Evolutionary conservation across 1,139 yeast species (phyloP).

Genomic region (Trichomonascaceae sp.): DNA sequence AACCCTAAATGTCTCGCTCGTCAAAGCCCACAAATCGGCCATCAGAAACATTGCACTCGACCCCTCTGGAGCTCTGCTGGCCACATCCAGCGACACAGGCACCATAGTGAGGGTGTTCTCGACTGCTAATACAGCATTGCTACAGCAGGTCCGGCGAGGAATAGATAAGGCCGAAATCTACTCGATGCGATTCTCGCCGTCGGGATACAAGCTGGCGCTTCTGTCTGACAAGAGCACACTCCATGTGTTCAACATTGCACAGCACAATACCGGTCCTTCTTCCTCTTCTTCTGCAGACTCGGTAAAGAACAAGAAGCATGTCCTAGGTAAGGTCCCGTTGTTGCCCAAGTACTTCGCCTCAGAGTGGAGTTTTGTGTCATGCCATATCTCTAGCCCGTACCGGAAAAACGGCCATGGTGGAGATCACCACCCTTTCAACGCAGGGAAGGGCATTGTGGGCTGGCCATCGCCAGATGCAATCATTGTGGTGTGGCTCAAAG

Average conservation of each 20-base stretch:
- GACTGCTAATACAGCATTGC: constrained; percentile 54
- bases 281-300: constrained; percentile 5
- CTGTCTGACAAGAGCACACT: constrained; percentile 80
- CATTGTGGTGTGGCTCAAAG: constrained; percentile 53
- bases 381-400: constrained; percentile 33
- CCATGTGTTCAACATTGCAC: constrained; percentile 53
- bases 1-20: constrained; percentile 36
- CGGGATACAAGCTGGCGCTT: constrained; percentile 65
- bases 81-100: constrained; percentile 81
- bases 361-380: constrained; percentile 80
- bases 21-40: constrained; percentile 70
- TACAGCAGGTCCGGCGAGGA: constrained; percentile 81
- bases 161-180: constrained; percentile 70
- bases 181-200: constrained; percentile 72
- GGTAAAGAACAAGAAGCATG: constrained; percentile 43
- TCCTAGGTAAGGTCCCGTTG: constrained; percentile 53
- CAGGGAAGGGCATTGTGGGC: constrained; percentile 46
- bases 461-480: constrained; percentile 65
- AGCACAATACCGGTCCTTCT: constrained; percentile 1
- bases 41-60: constrained; percentile 58
- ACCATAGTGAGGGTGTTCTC: constrained; percentile 74
- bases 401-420: too few species aligned
- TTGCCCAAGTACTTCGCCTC: constrained; percentile 71
- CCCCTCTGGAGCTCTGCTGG: constrained; percentile 64
- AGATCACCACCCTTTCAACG: constrained; percentile 11